These are phyloP conservation scores for Lentinula guzmanii DNA, from an alignment of 768 basidiomycete genomes.

Conservation along the genomic window DNA sequence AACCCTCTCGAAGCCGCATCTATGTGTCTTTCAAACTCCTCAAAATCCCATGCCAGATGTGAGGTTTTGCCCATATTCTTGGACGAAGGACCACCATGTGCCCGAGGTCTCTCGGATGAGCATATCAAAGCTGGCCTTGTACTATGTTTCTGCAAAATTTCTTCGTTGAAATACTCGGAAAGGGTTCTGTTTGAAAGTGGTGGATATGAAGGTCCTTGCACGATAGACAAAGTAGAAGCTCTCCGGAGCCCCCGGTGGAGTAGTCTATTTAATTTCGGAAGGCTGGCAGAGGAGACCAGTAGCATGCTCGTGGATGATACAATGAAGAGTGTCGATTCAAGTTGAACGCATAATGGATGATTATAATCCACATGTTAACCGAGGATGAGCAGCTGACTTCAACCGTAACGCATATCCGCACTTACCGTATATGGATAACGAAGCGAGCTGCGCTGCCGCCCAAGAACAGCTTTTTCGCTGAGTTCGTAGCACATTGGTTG, in stretches of 20 bases:
- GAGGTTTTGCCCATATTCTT: conserved; percentile 39
- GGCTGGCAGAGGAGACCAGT: not conserved
- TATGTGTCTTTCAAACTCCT: conserved; percentile 62
- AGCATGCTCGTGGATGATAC: not conserved
- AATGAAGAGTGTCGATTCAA: no score
- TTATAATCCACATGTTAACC: no score
- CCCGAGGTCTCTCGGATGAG: conserved; percentile 46
- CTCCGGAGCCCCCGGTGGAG: not conserved
- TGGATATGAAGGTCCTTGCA: conserved; percentile 34
- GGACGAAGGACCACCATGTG: conserved; percentile 57
- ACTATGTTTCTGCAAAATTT: conserved; percentile 45
- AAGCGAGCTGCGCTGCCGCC: no score
- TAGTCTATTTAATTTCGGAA: not conserved
- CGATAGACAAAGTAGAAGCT: conserved; percentile 24
- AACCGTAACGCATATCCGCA: no score
- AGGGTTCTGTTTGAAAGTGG: conserved; percentile 38
- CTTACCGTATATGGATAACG: no score
- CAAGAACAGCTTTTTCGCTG: no score
- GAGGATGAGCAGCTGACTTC: no score
- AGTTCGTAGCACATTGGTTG: no score
- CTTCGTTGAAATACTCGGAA: conserved; percentile 49
- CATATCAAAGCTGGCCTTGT: conserved; percentile 61
- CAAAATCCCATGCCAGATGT: conserved; percentile 70
- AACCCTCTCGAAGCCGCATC: conserved; percentile 67
- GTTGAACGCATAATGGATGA: no score